Evolutionary conservation across 371 early-diverging fungal genomes (phyloP).

Genomic region (Dipsacomyces acuminosporus): DNA sequence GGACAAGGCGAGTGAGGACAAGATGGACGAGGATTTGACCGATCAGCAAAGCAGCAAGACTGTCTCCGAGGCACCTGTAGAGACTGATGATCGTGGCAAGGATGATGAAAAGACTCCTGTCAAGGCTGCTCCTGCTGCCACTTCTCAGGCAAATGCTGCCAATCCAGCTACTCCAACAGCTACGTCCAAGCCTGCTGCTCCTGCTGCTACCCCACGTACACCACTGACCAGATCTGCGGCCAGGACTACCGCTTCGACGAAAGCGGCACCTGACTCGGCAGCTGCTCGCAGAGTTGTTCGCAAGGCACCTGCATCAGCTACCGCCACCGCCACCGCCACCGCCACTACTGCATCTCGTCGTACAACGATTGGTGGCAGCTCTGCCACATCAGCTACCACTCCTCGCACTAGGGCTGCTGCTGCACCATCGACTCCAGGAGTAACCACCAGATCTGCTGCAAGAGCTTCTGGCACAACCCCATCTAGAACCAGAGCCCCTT

Average conservation of each 20-base stretch:
- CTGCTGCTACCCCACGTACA: conserved; percentile 2
- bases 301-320: conserved; percentile 1
- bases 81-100: neutral
- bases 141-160: neutral
- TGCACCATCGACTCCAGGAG: no score
- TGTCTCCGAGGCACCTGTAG: neutral
- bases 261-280: neutral
- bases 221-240: neutral
- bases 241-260: neutral
- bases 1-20: neutral
- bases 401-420: neutral
- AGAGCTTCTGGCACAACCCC: no score
- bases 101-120: neutral
- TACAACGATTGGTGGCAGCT: no score
- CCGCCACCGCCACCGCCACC: neutral
- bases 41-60: neutral
- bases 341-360: neutral
- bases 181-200: neutral
- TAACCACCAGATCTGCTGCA: neutral
- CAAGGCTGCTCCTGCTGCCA: neutral
- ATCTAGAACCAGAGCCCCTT: no score
- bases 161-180: neutral
- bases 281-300: conserved; percentile 8
- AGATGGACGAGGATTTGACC: neutral
- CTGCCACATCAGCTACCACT: conserved; percentile 1